Percentiles rank a stretch among this genome's conserved stretches.
These are phyloP conservation scores for Canavalia ensiformis DNA, from an alignment of 306 rosid genomes.

Conservation along the genomic window DNA sequence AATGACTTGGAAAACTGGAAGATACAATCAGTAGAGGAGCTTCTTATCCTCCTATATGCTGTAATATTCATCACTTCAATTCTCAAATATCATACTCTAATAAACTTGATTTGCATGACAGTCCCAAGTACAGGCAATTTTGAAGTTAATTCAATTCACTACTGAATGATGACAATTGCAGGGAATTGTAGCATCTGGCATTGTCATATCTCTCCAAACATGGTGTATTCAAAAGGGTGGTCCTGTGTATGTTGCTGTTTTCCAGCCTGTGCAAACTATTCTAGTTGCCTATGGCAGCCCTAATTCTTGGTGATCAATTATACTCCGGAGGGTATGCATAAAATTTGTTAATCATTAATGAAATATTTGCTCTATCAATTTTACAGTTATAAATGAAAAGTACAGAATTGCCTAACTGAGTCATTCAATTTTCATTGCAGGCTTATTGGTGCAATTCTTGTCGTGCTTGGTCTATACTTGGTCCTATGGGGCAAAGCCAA, in stretches of 20 bases:
- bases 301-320: conserved; percentile 66
- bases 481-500: conserved; percentile 75
- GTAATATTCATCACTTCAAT: conserved; percentile 48
- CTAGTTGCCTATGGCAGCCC: conserved; percentile 76
- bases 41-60: conserved; percentile 71
- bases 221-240: conserved; percentile 82
- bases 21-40: conserved; percentile 65
- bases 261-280: conserved; percentile 74
- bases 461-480: conserved; percentile 68
- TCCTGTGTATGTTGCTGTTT: conserved; percentile 79
- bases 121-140: background rate
- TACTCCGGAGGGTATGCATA: conserved; percentile 67
- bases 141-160: conserved; percentile 28
- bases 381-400: background rate
- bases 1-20: conserved; percentile 69
- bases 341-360: background rate
- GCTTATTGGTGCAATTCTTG: conserved; percentile 67
- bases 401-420: background rate
- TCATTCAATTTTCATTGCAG: conserved; percentile 47
- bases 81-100: conserved; percentile 21
- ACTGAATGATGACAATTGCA: conserved; percentile 41
- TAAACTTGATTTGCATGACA: background rate
- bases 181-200: conserved; percentile 67
- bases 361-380: background rate
- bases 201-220: conserved; percentile 69